phyloP scores from a whole-genome alignment of 2,329 filamentous ascomycete genomes.

The Metarhizium album region DNA sequence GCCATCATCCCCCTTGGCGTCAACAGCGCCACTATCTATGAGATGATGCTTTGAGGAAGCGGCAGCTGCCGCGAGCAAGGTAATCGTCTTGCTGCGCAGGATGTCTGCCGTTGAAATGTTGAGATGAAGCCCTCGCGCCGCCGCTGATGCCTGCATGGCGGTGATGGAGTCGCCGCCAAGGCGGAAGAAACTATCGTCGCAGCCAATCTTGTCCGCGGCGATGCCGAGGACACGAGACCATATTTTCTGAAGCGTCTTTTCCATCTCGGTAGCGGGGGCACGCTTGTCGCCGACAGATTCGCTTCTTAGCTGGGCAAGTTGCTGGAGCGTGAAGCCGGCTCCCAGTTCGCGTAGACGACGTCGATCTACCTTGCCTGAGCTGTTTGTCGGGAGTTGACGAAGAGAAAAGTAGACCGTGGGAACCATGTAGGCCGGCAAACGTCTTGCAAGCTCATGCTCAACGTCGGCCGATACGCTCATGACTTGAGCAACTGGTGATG shows the following conservation, averaged over 20 bases:
- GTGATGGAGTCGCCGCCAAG: slow-evolving; percentile 12
- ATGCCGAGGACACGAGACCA: slow-evolving; percentile 14
- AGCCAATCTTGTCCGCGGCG: slow-evolving; percentile 13
- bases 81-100: background rate
- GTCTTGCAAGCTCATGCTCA: background rate
- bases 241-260: slow-evolving; percentile 10
- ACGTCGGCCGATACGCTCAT: background rate
- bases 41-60: background rate
- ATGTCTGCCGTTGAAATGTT: background rate
- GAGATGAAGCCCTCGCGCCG: background rate
- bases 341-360: background rate
- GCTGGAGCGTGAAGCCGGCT: background rate
- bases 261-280: slow-evolving; percentile 10
- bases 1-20: background rate
- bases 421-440: background rate
- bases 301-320: background rate
- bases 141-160: background rate
- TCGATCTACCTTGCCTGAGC: background rate
- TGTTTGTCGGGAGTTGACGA: background rate
- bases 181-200: slow-evolving; percentile 19
- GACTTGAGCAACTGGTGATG: background rate
- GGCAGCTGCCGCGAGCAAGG: background rate
- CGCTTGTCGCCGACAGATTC: background rate
- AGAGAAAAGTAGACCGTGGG: background rate
- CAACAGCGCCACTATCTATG: too few relatives aligned